Conservation (phyloP, 1,284 basidiomycete species). For the Puccinia novopanici region DNA sequence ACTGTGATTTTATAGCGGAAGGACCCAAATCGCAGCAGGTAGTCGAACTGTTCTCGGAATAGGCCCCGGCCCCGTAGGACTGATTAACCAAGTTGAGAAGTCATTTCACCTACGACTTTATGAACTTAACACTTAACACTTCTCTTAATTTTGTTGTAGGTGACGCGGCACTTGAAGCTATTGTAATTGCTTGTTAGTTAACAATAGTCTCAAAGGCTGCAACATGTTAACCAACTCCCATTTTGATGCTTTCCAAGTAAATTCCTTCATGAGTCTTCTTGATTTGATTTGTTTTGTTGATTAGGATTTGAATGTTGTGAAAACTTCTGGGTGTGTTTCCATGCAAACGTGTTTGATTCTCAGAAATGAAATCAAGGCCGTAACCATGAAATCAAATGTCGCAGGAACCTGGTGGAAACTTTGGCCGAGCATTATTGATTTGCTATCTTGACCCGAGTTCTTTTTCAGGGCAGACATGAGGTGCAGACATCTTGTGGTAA, state of each 20-base stretch:
- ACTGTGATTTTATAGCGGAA: slow-evolving; percentile 28
- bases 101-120: neutral
- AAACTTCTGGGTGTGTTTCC: neutral
- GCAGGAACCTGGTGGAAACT: too few relatives aligned
- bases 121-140: neutral
- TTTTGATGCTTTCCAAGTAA: neutral
- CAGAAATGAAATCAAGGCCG: neutral
- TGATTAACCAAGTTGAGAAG: slow-evolving; percentile 44
- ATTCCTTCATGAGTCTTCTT: neutral
- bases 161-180: slow-evolving; percentile 43
- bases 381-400: neutral
- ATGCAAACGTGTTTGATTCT: neutral
- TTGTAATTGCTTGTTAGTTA: slow-evolving; percentile 9
- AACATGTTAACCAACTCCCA: neutral
- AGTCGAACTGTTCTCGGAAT: slow-evolving; percentile 50
- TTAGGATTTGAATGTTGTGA: neutral
- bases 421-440: too few relatives aligned
- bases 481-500: too few relatives aligned
- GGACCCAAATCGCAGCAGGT: slow-evolving; percentile 50
- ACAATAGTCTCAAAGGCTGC: neutral
- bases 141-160: neutral
- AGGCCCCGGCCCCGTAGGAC: slow-evolving; percentile 43
- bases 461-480: too few relatives aligned
- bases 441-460: too few relatives aligned
- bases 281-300: too few relatives aligned